phyloP scores from a whole-genome alignment of 2,329 filamentous ascomycete genomes.

The Acephala macrosclerotiorum region DNA sequence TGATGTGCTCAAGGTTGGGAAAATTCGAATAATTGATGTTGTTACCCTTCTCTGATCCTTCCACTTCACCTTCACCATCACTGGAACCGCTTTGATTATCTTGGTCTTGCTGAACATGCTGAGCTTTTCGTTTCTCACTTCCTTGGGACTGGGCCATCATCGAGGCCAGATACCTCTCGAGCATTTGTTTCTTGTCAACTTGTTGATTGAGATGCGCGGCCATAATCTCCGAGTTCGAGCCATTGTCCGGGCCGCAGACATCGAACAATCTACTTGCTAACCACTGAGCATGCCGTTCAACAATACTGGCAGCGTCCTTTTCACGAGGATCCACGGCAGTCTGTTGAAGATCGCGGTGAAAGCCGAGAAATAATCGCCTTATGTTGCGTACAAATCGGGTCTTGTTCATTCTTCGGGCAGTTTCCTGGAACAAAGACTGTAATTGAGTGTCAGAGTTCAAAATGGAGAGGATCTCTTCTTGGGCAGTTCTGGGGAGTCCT shows the following conservation, averaged over 20 bases:
- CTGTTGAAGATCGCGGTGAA: slow-evolving; percentile 5
- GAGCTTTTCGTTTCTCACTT: too few relatives aligned
- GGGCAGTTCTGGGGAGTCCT: slow-evolving; percentile 13
- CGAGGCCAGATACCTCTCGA: too few relatives aligned
- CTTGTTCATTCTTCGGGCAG: slow-evolving; percentile 3
- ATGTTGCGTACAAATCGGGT: slow-evolving; percentile 9
- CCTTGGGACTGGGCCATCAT: too few relatives aligned
- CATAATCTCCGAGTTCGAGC: neutral
- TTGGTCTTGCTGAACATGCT: too few relatives aligned
- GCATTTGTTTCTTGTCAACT: too few relatives aligned
- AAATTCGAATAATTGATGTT: slow-evolving; percentile 14
- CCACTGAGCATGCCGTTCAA: neutral
- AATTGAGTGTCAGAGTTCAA: slow-evolving; percentile 7
- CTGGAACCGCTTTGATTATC: too few relatives aligned
- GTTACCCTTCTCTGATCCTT: neutral
- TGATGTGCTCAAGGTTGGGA: slow-evolving; percentile 14
- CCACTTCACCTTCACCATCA: too few relatives aligned
- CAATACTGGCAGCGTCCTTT: slow-evolving; percentile 8
- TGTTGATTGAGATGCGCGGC: too few relatives aligned
- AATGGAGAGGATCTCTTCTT: slow-evolving; percentile 10
- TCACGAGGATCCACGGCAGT: slow-evolving; percentile 3
- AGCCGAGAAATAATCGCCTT: slow-evolving; percentile 4
- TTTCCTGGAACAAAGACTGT: slow-evolving; percentile 1
- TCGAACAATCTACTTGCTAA: slow-evolving; percentile 7
- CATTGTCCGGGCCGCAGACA: slow-evolving; percentile 1